Base-by-base conservation (phyloP, 129 eudicot genomes). In the Tanacetum coccineum region DNA sequence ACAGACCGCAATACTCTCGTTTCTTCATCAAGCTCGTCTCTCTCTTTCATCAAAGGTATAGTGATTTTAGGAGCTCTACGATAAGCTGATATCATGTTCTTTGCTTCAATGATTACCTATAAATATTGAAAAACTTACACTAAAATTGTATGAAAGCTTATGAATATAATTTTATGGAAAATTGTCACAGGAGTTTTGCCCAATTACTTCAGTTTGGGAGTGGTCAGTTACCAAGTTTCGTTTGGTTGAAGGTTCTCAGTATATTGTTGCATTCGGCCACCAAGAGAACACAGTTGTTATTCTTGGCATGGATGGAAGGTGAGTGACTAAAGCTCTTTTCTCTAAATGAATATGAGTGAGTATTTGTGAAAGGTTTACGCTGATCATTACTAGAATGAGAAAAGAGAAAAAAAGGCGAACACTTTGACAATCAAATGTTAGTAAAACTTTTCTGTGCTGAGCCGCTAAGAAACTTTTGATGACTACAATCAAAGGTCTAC, bases 281-380 rank as follows among this genome's bases (percentile, higher is more conserved):
- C 82, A 88, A 75, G 85, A 87, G 85, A 81, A 91, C 64, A 85
- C 96, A 25, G 85, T 91, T 40, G 82, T 87, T 62, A 83, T 91
- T 56, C 83, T 91, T 57, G 88, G 97, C 69, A 75, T 85, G 84
- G 97, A 91, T 83, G 97, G 97, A 87, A 91, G 97, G 97, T 91
- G 53, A 81, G 90, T 63, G 2, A 46, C 44, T 18, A 6, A n/a
- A 14, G 10, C 63, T 14, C 0, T 50, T 62, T 50, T 6, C n/a
- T n/a, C 14, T 52, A 4, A 6, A 13, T 13, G 4, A 20, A 45
- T 32, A 56, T 13, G 10, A 55, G 5, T 4, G 6, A 55, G 28
- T 55, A 20, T 13, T 10, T n/a, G 9, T 18, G 4, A 55, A 55
- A 53, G 59, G 4, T 7, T 14, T 18, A 9, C 10, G 6, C 48